phyloP scores from a whole-genome alignment of 148 eudicot genomes.

The Arbutus unedo region DNA sequence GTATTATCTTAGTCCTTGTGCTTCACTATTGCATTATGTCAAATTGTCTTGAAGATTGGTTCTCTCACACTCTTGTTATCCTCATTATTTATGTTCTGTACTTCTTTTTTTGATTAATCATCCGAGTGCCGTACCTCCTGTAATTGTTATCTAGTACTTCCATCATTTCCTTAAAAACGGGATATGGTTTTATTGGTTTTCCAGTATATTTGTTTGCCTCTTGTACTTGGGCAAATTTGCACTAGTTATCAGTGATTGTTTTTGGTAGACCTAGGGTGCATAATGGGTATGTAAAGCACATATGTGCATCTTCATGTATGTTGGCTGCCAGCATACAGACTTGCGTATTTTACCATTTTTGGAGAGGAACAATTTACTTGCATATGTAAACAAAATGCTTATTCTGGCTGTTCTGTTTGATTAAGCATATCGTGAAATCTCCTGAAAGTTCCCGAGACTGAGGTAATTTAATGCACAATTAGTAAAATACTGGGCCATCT shows the following conservation, averaged over 20 bases:
- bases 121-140: not conserved
- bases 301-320: not conserved
- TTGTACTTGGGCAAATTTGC: not conserved
- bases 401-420: not conserved
- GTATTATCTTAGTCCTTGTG: not conserved
- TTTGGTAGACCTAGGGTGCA: not conserved
- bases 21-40: not conserved
- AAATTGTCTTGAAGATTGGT: not conserved
- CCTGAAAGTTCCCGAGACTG: not conserved
- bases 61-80: not conserved
- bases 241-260: not conserved
- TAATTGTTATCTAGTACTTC: not conserved
- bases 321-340: not conserved
- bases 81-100: not conserved
- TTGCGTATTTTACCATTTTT: not conserved
- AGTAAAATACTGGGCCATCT: not conserved
- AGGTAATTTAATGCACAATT: not conserved
- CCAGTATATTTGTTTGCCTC: not conserved
- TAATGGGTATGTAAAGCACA: not conserved
- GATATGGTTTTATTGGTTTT: not conserved
- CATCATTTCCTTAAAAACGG: not conserved
- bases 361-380: not conserved
- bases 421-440: not conserved
- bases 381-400: not conserved
- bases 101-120: slow-evolving; percentile 5